These are phyloP conservation scores for Gynandropsis gynandra DNA, from an alignment of 345 rosid genomes.

Conservation along the genomic window DNA sequence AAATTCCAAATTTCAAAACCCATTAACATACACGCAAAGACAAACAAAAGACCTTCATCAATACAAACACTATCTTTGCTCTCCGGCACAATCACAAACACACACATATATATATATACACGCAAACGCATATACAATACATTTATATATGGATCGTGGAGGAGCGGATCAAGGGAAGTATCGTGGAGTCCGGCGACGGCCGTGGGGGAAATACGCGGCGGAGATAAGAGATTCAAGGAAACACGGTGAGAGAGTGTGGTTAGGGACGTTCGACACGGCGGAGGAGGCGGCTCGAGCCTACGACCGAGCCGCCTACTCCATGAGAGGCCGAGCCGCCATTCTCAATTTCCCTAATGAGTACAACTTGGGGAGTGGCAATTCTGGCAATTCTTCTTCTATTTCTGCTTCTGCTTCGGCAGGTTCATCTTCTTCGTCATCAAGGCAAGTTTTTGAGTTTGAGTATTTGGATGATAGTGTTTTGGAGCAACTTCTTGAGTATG, in stretches of 20 bases:
- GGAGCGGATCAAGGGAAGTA: constrained; percentile 33
- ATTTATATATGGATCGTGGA: constrained; percentile 27
- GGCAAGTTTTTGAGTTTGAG: constrained; percentile 72
- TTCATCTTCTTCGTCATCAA: constrained; percentile 35
- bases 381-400: constrained; percentile 4
- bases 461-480: constrained; percentile 63
- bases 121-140: neutral
- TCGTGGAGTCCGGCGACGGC: constrained; percentile 75
- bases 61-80: too few species aligned
- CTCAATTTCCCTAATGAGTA: constrained; percentile 76
- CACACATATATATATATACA: neutral
- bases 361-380: constrained; percentile 30
- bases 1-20: constrained; percentile 7
- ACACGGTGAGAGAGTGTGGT: constrained; percentile 82
- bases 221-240: constrained; percentile 77
- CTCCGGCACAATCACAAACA: constrained; percentile 1
- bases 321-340: constrained; percentile 78
- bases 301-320: constrained; percentile 70
- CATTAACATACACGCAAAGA: constrained; percentile 25
- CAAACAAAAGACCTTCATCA: constrained; percentile 15
- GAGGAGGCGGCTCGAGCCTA: constrained; percentile 91
- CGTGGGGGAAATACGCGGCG: constrained; percentile 92
- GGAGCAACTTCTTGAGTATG: constrained; percentile 70
- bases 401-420: neutral
- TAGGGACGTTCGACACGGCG: constrained; percentile 80